Percentiles rank a stretch among this genome's conserved stretches.
phyloP scores from a whole-genome alignment of 805 yeast genomes.

The Candida quercuum region DNA sequence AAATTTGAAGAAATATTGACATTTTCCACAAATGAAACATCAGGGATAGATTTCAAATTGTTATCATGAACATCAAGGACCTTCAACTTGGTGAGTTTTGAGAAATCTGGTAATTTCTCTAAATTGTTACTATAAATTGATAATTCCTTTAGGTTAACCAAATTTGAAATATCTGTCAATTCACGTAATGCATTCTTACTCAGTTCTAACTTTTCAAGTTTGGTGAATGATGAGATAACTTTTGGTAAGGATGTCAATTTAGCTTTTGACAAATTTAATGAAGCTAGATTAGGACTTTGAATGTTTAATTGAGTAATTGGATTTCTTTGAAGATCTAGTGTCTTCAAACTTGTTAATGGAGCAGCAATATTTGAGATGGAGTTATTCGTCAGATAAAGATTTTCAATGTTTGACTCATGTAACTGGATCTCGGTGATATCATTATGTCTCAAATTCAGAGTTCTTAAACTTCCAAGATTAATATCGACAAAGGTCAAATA shows the following conservation, averaged over 20 bases:
- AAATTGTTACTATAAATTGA: conserved; percentile 74
- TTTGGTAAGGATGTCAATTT: conserved; percentile 71
- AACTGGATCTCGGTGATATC: conserved; percentile 39
- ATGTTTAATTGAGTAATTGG: conserved; percentile 71
- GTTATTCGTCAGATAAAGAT: conserved; percentile 71
- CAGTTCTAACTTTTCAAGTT: conserved; percentile 65
- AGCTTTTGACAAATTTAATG: conserved; percentile 75
- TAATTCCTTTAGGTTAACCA: conserved; percentile 56
- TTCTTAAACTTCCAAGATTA: conserved; percentile 50
- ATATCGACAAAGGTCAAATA: conserved; percentile 36
- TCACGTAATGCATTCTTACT: conserved; percentile 79
- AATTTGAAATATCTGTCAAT: conserved; percentile 64
- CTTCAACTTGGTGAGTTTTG: conserved; percentile 52
- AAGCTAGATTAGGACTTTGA: conserved; percentile 54
- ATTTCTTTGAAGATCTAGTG: conserved; percentile 72
- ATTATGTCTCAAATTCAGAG: conserved; percentile 77
- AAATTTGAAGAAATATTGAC: conserved; percentile 74
- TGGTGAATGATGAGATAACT: conserved; percentile 55
- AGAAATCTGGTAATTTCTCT: conserved; percentile 63
- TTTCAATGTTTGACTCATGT: conserved; percentile 51
- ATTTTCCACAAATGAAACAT: conserved; percentile 31
- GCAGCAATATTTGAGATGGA: conserved; percentile 66
- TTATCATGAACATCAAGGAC: conserved; percentile 79
- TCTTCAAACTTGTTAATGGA: conserved; percentile 54
- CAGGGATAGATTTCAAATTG: conserved; percentile 65